Conservation (phyloP, 768 basidiomycete genomes). For the Termitomyces bulborhizus region DNA sequence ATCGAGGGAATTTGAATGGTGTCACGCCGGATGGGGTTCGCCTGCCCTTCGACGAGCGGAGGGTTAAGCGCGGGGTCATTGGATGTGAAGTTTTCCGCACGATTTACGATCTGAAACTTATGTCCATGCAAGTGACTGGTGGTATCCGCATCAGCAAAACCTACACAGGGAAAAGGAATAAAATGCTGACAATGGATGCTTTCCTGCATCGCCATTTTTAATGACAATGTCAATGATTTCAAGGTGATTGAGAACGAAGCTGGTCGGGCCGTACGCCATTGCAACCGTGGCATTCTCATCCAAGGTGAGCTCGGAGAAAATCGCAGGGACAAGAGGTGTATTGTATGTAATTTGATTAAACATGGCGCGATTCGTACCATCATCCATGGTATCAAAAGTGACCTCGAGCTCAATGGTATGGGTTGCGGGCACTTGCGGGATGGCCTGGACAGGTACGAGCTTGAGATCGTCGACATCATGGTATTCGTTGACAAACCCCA, state of each 20-base stretch:
- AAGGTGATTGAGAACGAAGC: constrained; percentile 67
- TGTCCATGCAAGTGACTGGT: constrained; percentile 88
- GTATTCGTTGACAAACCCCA: constrained; percentile 51
- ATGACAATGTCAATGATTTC: constrained; percentile 76
- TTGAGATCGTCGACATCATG: constrained; percentile 58
- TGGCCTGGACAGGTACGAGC: constrained; percentile 54
- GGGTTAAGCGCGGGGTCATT: constrained; percentile 77
- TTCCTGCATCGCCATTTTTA: constrained; percentile 64
- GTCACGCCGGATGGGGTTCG: constrained; percentile 91
- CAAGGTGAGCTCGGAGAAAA: constrained; percentile 73
- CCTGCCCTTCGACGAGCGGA: constrained; percentile 66
- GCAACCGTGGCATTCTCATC: constrained; percentile 64
- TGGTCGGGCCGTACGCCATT: constrained; percentile 73
- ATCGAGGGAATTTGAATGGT: constrained; percentile 72
- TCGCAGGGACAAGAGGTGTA: constrained; percentile 62
- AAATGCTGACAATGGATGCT: constrained; percentile 77
- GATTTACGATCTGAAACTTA: constrained; percentile 75
- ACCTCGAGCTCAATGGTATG: constrained; percentile 66
- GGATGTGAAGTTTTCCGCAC: constrained; percentile 63
- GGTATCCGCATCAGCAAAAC: background rate
- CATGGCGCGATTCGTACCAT: constrained; percentile 81
- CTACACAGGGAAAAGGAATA: background rate
- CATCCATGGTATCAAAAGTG: constrained; percentile 76
- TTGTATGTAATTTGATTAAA: constrained; percentile 70
- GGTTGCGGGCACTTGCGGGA: constrained; percentile 45